Evolutionary conservation across 176 grass and related monocot genomes (phyloP).

Genomic region (Hyparrhenia diplandra): DNA sequence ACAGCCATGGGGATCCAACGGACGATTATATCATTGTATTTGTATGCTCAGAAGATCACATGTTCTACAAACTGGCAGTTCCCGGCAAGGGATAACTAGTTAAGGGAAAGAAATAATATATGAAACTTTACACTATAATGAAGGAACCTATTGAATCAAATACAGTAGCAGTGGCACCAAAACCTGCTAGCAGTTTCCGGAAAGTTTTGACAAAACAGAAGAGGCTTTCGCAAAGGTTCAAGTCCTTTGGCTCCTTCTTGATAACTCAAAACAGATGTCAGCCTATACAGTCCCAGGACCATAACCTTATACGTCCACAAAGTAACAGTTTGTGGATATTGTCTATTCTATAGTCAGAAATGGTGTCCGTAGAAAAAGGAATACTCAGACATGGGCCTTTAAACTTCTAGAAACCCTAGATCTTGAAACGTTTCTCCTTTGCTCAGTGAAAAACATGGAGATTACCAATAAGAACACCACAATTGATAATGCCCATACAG

Average conservation of each 20-base stretch:
- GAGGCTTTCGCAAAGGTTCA: not conserved
- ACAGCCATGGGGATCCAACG: not conserved
- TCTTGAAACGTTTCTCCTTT: constrained; percentile 49
- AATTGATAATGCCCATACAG: constrained; percentile 59
- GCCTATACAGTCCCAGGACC: not conserved
- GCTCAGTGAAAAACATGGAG: constrained; percentile 58
- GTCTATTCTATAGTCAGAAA: constrained; percentile 30
- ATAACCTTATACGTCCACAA: constrained; percentile 11
- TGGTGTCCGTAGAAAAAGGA: not conserved
- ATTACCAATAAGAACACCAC: constrained; percentile 60
- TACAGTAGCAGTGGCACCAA: not conserved
- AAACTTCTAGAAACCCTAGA: constrained; percentile 58
- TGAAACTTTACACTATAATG: constrained; percentile 13
- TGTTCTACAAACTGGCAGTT: not conserved
- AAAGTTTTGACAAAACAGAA: constrained; percentile 13
- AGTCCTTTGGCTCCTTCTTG: not conserved
- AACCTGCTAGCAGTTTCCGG: constrained; percentile 3
- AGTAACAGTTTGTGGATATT: not conserved
- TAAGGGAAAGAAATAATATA: not conserved
- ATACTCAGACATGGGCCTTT: constrained; percentile 39
- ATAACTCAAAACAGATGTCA: constrained; percentile 18
- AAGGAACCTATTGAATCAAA: constrained; percentile 8
- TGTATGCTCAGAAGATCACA: constrained; percentile 15
- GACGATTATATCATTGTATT: not conserved
- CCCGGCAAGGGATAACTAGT: not conserved